Evolutionary conservation across 129 eudicot species (phyloP), one percentile per base, ranked within the genome.

Genomic region (Artemisia argyi): DNA sequence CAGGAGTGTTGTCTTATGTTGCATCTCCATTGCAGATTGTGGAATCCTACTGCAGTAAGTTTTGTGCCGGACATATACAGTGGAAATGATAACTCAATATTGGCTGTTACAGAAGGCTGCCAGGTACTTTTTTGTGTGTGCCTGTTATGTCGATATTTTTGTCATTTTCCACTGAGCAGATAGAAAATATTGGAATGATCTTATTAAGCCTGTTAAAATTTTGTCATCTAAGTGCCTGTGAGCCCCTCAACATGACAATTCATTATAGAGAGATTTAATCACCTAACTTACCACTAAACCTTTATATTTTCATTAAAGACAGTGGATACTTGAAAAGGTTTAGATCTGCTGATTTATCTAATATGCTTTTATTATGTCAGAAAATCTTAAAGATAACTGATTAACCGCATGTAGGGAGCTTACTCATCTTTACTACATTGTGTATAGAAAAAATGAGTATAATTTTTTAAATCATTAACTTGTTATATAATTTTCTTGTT

Each of bases 31-130:
- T 74, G 69, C 90, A 88, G 97, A 84, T 84, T 91, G 81, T 81
- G 89, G 89, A 80, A 84, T 78, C 97, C 96, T 62, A 77, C 96
- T 39, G 90, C 93, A 12, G 69, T 91, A 35, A 86, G 30, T 54
- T 91, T 86, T 72, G 52, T 81, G 73, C 77, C 66, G 51, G 78
- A 72, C 75, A 30, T 73, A 35, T 61, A 52, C 60, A 17, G 69
- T 52, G 93, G 86, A 50, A 77, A 76, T 74, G 93, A 73, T 79
- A 81, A 81, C 77, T 86, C 97, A 54, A 48, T 83, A n/a, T 69
- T 88, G 73, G 97, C 93, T 11, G 86, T 84, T 63, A 85, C 97
- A 16, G 96, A 88, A 86, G 96, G 97, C 69, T 88, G 90, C 74
- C 96, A 88, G 97, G 97, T 91, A 68, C 47, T 44, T 26, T 18